These are phyloP conservation scores for Penicillium sumatraense DNA, from an alignment of 2,329 filamentous ascomycete genomes.

Conservation along the genomic window DNA sequence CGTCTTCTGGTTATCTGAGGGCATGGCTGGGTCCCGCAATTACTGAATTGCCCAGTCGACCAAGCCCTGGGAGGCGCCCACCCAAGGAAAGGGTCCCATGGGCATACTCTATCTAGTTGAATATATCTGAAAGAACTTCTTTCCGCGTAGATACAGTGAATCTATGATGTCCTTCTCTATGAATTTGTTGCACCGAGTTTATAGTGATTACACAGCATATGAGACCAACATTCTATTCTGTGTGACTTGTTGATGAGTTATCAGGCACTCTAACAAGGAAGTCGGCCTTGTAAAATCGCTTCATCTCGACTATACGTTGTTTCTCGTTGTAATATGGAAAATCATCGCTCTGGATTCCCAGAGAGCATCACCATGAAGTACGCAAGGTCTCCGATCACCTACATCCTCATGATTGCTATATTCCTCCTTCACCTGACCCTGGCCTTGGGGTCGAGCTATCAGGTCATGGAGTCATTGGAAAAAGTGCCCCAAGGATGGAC, in stretches of 20 bases:
- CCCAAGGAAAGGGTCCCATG: too few relatives aligned
- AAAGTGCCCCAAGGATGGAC: slow-evolving; percentile 41
- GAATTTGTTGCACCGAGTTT: neutral
- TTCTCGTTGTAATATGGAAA: neutral
- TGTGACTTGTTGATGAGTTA: neutral
- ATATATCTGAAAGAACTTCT: neutral
- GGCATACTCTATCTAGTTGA: too few relatives aligned
- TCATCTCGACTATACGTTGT: neutral
- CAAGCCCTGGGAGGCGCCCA: too few relatives aligned
- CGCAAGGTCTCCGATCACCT: neutral
- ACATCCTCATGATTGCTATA: slow-evolving; percentile 14
- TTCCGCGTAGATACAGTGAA: neutral
- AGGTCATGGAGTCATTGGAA: slow-evolving; percentile 35
- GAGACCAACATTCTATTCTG: neutral
- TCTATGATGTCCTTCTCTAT: neutral
- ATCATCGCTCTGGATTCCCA: neutral
- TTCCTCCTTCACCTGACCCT: slow-evolving; percentile 5
- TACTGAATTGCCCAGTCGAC: neutral
- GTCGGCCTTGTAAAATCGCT: neutral
- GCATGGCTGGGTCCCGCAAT: neutral
- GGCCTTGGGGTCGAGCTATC: slow-evolving; percentile 14
- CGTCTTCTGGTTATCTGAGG: neutral
- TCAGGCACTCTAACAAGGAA: neutral
- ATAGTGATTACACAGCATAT: neutral
- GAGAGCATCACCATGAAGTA: neutral